Percentiles rank a stretch among this genome's conserved stretches.
phyloP scores from a whole-genome alignment of 192 early-diverging fungal genomes.

The Coemansia guatemalensis region DNA sequence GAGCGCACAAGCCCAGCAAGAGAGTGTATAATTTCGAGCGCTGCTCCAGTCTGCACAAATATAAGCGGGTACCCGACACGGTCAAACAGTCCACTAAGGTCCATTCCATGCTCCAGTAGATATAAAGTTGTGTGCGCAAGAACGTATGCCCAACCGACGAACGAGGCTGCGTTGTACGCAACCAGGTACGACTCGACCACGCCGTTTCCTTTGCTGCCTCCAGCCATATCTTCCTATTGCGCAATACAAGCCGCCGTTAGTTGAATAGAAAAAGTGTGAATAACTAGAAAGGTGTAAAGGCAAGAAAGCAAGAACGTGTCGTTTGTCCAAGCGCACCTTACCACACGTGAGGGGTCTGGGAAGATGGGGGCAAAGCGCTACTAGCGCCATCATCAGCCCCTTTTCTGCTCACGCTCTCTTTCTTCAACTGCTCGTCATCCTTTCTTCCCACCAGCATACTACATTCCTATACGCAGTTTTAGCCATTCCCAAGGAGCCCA shows the following conservation, averaged over 20 bases:
- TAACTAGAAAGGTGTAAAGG: too few species aligned
- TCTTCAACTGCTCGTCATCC: too few species aligned
- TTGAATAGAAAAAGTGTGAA: too few species aligned
- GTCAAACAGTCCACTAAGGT: slow-evolving; percentile 63
- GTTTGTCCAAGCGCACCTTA: too few species aligned
- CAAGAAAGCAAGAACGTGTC: too few species aligned
- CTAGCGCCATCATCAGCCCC: too few species aligned
- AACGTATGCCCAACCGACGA: slow-evolving; percentile 78
- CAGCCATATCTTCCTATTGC: neutral
- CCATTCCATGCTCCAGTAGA: slow-evolving; percentile 55
- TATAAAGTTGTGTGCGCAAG: slow-evolving; percentile 58
- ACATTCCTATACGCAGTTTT: too few species aligned
- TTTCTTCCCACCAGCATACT: neutral
- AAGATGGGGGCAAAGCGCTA: too few species aligned
- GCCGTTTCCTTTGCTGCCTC: slow-evolving; percentile 18
- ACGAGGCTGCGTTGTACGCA: slow-evolving; percentile 82
- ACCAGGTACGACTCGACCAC: slow-evolving; percentile 66
- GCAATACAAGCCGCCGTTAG: too few species aligned
- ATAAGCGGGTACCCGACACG: slow-evolving; percentile 62
- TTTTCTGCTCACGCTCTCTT: too few species aligned
- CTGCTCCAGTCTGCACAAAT: slow-evolving; percentile 78
- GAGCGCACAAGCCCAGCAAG: slow-evolving; percentile 76
- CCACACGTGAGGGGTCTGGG: too few species aligned
- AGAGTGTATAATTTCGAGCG: slow-evolving; percentile 73
- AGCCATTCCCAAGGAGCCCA: too few species aligned